Percentiles rank a stretch among this genome's conserved stretches.
phyloP scores from a whole-genome alignment of 2,329 filamentous ascomycete species.

The Monosporascus cannonballus region DNA sequence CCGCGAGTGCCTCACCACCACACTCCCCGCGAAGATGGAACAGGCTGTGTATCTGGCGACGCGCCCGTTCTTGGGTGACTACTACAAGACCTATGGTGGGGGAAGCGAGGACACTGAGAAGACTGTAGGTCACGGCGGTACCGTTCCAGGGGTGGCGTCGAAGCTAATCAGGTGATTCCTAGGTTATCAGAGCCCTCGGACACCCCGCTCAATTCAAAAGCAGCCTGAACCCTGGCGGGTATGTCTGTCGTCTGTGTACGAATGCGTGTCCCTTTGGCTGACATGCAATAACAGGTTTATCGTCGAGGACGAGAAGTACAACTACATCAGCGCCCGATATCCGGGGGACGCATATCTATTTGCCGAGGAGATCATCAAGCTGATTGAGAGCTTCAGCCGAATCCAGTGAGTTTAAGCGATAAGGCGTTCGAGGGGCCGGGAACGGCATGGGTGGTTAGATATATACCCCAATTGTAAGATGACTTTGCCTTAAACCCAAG shows the following conservation, averaged over 20 bases:
- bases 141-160: not conserved
- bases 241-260: slow-evolving; percentile 16
- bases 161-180: slow-evolving; percentile 1
- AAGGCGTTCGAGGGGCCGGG: not conserved
- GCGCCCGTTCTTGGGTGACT: slow-evolving; percentile 42
- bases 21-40: slow-evolving; percentile 43
- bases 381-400: slow-evolving; percentile 29
- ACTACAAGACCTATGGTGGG: slow-evolving; percentile 51
- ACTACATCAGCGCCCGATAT: slow-evolving; percentile 42
- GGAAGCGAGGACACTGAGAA: slow-evolving; percentile 43
- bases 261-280: not conserved
- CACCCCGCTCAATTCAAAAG: slow-evolving; percentile 38
- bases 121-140: slow-evolving; percentile 27
- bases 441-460: not conserved
- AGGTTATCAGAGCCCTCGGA: slow-evolving; percentile 38
- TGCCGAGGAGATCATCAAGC: slow-evolving; percentile 34
- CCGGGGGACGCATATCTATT: slow-evolving; percentile 37
- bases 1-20: slow-evolving; percentile 40
- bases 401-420: slow-evolving; percentile 12
- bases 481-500: slow-evolving; percentile 1
- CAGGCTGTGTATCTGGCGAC: slow-evolving; percentile 43
- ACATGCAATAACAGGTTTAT: slow-evolving; percentile 31
- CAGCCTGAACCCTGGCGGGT: slow-evolving; percentile 36
- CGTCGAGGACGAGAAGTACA: slow-evolving; percentile 41
- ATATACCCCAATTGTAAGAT: not conserved